Evolutionary conservation across 176 grass and related monocot species (phyloP).

Genomic region (Eleusine coracana): DNA sequence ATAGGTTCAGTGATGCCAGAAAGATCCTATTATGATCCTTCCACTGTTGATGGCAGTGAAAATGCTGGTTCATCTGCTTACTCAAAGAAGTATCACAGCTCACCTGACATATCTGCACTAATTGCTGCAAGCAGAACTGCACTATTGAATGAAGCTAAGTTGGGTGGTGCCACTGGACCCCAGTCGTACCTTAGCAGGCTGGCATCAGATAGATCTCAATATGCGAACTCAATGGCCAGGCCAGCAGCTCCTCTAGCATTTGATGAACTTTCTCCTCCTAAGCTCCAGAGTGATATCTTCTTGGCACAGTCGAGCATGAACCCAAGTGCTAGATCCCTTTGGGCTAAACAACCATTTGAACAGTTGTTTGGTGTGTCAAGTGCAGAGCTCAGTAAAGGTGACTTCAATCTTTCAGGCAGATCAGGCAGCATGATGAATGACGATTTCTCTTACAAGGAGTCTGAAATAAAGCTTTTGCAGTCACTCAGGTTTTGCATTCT

Average conservation of each 20-base stretch:
- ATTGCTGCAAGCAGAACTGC: slow-evolving; percentile 82
- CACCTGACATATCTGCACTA: slow-evolving; percentile 94
- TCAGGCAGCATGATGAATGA: slow-evolving; percentile 51
- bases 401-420: slow-evolving; percentile 43
- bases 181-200: slow-evolving; percentile 68
- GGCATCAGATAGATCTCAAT: slow-evolving; percentile 67
- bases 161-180: slow-evolving; percentile 65
- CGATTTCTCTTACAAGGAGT: slow-evolving; percentile 66
- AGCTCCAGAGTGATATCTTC: slow-evolving; percentile 63
- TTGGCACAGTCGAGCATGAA: slow-evolving; percentile 57
- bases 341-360: slow-evolving; percentile 91
- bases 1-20: slow-evolving; percentile 55
- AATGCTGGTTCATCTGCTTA: slow-evolving; percentile 53
- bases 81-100: slow-evolving; percentile 99
- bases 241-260: slow-evolving; percentile 61
- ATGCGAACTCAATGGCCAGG: slow-evolving; percentile 55
- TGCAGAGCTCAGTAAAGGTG: slow-evolving; percentile 51
- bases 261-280: slow-evolving; percentile 69
- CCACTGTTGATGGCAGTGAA: slow-evolving; percentile 59
- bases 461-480: slow-evolving; percentile 77
- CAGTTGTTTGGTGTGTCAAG: slow-evolving; percentile 75
- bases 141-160: slow-evolving; percentile 67
- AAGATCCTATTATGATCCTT: slow-evolving; percentile 73
- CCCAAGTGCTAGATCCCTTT: slow-evolving; percentile 74
- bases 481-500: slow-evolving; percentile 74